Base-by-base conservation (phyloP, 352 stramenopile species). In the Pythium chondricola region DNA sequence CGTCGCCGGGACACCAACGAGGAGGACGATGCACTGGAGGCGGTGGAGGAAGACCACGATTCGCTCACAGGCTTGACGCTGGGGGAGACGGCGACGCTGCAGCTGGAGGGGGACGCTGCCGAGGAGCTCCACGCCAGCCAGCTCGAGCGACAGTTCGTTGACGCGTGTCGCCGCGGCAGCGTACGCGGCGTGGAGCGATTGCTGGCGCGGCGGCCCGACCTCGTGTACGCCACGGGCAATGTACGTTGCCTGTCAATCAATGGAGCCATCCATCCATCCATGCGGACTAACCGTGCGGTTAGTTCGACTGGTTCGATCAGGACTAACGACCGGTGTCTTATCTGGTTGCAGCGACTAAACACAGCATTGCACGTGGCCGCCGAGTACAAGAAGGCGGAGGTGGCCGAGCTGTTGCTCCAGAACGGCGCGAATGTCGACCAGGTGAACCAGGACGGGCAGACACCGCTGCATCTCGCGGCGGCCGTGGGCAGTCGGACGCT, bases 381-480 rank as follows among this genome's bases (percentile, higher is more conserved):
- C 22, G 49, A 56, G 40, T 30, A 56, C 40, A 48, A 56, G 24
- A 30, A 31, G 9, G 11, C 40, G 18, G 45, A 32, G 18, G 49
- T 50, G 16, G 49, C 49, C 22, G 40, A 56, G 17, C 4, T 56
- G 30, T 41, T 56, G 31, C 40, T 56, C 8, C 25, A 43, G 5
- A 16, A 43, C 33, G 49, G 49, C n/a, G 49, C 49, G 39, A 56
- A 56, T 36, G 49, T 56, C 6, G 41, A 56, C 42, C 40, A 56
- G 44, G 49, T 56, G 40, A 56, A 56, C 49, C 49, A 56, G 32
- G 49, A 56, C 49, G 49, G 49, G 31, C 49, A 56, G 49, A 56
- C 49, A 26, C 40, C 49, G 31, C 25, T 56, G 14, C 49, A 56
- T 21, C 31, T 56, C 8, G 49, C 49, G 10, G 49, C 49, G 14